Base-by-base conservation (phyloP, 768 basidiomycete species). In the Naematelia aurantialba region DNA sequence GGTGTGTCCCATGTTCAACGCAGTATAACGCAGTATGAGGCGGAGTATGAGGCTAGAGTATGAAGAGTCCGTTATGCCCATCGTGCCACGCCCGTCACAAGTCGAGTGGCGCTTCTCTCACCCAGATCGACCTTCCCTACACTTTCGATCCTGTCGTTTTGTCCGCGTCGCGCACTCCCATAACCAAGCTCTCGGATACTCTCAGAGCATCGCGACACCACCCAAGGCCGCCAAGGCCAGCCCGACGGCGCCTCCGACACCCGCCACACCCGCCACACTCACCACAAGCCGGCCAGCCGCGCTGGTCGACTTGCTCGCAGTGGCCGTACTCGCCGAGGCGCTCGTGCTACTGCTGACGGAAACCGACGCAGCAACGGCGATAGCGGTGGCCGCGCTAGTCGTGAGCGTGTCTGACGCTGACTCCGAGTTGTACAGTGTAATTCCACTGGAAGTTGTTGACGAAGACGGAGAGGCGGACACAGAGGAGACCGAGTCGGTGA, bases 401-500 rank as follows among this genome's bases (percentile, higher is more conserved):
- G 55, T 48, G 10, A 25, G 21, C 12, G 22, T 48, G 14, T 2
- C 3, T 5, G 44, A 14, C 17, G 46, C 45, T 11, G 19, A 5
- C 8, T 52, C 52, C 26, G 52, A 26, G 29, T 52, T 52, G 52
- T 52, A 52, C 11, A 30, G 24, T 11, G 52, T 52, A 12, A 52
- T 19, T 5, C 52, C 52, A n/a, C n/a, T n/a, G 13, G 30, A 30
- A 19, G 19, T 19, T 3, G 52, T 3, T 3, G 34, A 17, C 17
- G 17, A 8, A 8, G 54, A 55, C 17, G 30, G 26, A 29, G 46
- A 21, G 14, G 58, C 50, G 5, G 51, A n/a, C 11, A 24, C 22
- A 22, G 56, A 34, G 27, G 60, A 50, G 19, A 55, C 14, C n/a
- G 58, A 27, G 13, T 58, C 45, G 21, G 61, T 19, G 25, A 60